These are phyloP conservation scores for Lentinula guzmanii DNA, from an alignment of 768 basidiomycete species.

Conservation along the genomic window DNA sequence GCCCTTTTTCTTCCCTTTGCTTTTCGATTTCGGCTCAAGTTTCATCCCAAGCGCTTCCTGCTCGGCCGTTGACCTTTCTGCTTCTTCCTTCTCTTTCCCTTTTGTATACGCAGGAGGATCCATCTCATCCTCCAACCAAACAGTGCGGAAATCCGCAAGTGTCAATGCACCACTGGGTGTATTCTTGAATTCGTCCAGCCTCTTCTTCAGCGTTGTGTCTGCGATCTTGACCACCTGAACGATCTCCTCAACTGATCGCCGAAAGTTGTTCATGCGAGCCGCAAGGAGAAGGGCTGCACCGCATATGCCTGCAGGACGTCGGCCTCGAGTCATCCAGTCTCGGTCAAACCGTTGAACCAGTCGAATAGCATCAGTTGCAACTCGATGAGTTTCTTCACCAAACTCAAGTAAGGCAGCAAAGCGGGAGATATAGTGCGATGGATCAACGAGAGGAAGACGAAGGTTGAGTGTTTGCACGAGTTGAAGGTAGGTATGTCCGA, in stretches of 20 bases:
- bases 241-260: constrained; percentile 89
- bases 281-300: constrained; percentile 93
- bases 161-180: constrained; percentile 84
- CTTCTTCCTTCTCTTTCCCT: constrained; percentile 66
- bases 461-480: constrained; percentile 85
- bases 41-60: constrained; percentile 20
- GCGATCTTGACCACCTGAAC: constrained; percentile 99
- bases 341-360: constrained; percentile 90
- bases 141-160: constrained; percentile 81
- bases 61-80: constrained; percentile 36
- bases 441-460: constrained; percentile 85
- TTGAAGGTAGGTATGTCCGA: constrained; percentile 94
- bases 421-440: constrained; percentile 93
- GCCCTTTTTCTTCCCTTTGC: constrained; percentile 18
- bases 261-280: constrained; percentile 97
- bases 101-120: constrained; percentile 88
- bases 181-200: constrained; percentile 90
- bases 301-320: constrained; percentile 95
- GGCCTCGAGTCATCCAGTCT: constrained; percentile 96
- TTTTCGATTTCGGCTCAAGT: constrained; percentile 20
- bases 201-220: constrained; percentile 89
- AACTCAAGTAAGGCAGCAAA: constrained; percentile 95
- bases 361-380: constrained; percentile 89
- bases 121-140: constrained; percentile 89
- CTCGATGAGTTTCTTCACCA: constrained; percentile 87